Conservation (phyloP, 441 rosid genomes). For the Macaranga tanarius region DNA sequence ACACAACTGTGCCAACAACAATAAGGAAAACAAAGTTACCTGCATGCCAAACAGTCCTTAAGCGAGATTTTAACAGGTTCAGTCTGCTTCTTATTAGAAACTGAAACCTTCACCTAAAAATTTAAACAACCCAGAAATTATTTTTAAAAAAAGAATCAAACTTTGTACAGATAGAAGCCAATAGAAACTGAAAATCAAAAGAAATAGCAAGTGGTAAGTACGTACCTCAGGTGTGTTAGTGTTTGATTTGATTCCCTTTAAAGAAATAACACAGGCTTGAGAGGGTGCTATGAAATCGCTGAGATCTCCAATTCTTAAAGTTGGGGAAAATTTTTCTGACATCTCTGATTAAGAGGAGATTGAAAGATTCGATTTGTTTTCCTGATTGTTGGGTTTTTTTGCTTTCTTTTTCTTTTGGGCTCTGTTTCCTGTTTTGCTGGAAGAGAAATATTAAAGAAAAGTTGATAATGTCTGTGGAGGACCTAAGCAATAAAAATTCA, state of each 20-base stretch:
- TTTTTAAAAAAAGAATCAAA: not conserved
- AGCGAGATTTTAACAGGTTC: constrained; percentile 93
- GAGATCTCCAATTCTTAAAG: constrained; percentile 87
- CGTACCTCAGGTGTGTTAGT: constrained; percentile 35
- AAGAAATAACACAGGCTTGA: constrained; percentile 79
- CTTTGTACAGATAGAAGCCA: too few species aligned
- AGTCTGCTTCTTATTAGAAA: constrained; percentile 35
- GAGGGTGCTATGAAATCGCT: constrained; percentile 93
- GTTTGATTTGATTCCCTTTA: constrained; percentile 54
- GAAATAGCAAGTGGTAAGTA: constrained; percentile 49
- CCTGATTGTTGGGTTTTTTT: not conserved
- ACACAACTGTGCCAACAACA: not conserved
- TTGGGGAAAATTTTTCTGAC: constrained; percentile 90
- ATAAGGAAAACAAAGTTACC: constrained; percentile 36
- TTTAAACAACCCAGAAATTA: not conserved
- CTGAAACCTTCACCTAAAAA: constrained; percentile 44
- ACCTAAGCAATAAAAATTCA: not conserved
- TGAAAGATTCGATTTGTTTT: not conserved
- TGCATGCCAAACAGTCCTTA: constrained; percentile 98
- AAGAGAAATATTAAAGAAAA: too few species aligned
- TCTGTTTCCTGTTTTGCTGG: not conserved
- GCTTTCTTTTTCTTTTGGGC: not conserved
- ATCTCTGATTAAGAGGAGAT: constrained; percentile 27
- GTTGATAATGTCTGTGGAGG: not conserved
- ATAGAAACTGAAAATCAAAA: too few species aligned